These are phyloP conservation scores for Persicaria maculosa DNA, from an alignment of 148 eudicot species.

Conservation along the genomic window DNA sequence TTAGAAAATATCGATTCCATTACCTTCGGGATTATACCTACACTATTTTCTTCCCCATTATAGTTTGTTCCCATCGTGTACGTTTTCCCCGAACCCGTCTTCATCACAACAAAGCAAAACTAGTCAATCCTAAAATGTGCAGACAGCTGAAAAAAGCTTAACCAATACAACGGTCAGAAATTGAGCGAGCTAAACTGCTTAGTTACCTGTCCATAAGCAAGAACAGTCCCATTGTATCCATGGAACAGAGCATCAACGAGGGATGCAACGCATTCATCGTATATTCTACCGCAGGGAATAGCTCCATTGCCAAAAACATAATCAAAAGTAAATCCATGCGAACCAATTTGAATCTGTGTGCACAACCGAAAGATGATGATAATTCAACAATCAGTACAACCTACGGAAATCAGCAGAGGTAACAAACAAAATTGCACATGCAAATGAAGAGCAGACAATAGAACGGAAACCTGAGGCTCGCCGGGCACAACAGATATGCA, in stretches of 20 bases:
- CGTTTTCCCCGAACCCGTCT: constrained; percentile 98
- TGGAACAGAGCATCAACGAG: constrained; percentile 64
- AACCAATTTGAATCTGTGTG: constrained; percentile 72
- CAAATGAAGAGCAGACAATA: no score
- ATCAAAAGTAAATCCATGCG: constrained; percentile 72
- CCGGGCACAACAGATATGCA: constrained; percentile 50
- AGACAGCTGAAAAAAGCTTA: not conserved
- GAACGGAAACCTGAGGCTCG: constrained; percentile 58
- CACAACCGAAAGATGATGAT: not conserved
- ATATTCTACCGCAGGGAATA: constrained; percentile 40
- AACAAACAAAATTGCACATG: no score
- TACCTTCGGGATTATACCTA: constrained; percentile 77
- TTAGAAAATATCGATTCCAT: constrained; percentile 73
- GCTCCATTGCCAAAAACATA: constrained; percentile 59
- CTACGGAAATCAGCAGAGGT: no score
- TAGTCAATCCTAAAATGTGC: not conserved
- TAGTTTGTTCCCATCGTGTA: constrained; percentile 99
- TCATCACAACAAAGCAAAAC: not conserved
- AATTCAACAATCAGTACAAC: no score
- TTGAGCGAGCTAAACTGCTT: not conserved
- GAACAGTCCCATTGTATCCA: constrained; percentile 83
- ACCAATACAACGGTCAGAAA: constrained; percentile 18
- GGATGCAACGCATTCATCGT: constrained; percentile 60
- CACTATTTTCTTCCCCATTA: constrained; percentile 45
- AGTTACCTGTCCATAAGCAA: constrained; percentile 82